Conservation (phyloP, 2,329 filamentous ascomycete genomes). For the Coniella vitis region DNA sequence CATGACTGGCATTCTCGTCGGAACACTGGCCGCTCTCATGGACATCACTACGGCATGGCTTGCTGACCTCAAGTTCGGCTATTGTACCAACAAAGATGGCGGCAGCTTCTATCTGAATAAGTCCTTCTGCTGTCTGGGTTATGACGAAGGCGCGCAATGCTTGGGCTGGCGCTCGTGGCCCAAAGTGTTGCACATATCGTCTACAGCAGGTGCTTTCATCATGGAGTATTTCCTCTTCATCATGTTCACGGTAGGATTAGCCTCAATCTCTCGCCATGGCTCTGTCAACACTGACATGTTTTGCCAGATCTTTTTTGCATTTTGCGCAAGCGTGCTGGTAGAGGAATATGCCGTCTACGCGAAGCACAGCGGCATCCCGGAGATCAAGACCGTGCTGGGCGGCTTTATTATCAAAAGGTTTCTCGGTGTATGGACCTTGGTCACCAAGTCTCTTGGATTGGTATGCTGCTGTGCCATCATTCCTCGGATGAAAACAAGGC, state of each 20-base stretch:
- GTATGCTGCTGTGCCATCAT: slow-evolving; percentile 35
- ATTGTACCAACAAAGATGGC: slow-evolving; percentile 72
- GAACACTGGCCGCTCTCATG: slow-evolving; percentile 78
- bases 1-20: slow-evolving; percentile 76
- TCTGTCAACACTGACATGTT: slow-evolving; percentile 16
- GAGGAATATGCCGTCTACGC: slow-evolving; percentile 80
- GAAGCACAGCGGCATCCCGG: slow-evolving; percentile 91
- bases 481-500: not conserved
- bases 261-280: too few species aligned
- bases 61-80: slow-evolving; percentile 84
- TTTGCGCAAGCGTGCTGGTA: slow-evolving; percentile 71
- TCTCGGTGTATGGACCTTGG: slow-evolving; percentile 78
- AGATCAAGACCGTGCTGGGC: slow-evolving; percentile 93
- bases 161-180: slow-evolving; percentile 85
- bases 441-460: slow-evolving; percentile 83
- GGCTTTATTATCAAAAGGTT: slow-evolving; percentile 89
- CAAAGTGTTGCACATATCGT: slow-evolving; percentile 59
- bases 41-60: slow-evolving; percentile 91
- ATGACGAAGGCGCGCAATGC: slow-evolving; percentile 76
- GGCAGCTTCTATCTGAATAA: slow-evolving; percentile 88
- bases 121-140: slow-evolving; percentile 88
- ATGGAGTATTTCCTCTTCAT: slow-evolving; percentile 85
- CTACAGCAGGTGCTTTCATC: slow-evolving; percentile 66
- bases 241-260: slow-evolving; percentile 63
- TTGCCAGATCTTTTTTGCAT: slow-evolving; percentile 65